phyloP scores from a whole-genome alignment of 495 filamentous ascomycete species.

The Hypoxylon crocopeplum region DNA sequence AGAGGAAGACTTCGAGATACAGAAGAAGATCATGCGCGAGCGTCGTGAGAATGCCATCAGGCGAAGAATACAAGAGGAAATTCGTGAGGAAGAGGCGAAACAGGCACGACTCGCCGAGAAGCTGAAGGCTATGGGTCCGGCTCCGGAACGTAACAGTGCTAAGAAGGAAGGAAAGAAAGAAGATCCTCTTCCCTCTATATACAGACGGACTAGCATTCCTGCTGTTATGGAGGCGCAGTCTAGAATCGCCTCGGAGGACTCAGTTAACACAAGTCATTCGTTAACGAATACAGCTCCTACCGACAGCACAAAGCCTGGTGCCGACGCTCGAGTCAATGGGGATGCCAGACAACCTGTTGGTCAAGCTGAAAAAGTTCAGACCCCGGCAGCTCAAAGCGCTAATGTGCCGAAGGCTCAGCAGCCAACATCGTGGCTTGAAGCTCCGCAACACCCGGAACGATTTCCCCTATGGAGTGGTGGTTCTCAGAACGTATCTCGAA shows the following conservation, averaged over 20 bases:
- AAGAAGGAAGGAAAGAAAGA: conserved; percentile 48
- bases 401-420: conserved; percentile 27
- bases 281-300: neutral
- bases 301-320: neutral
- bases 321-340: conserved; percentile 10
- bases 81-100: conserved; percentile 76
- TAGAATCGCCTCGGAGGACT: neutral
- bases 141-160: conserved; percentile 66
- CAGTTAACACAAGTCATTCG: neutral
- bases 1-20: conserved; percentile 69
- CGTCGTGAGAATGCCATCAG: conserved; percentile 77
- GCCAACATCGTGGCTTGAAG: conserved; percentile 27
- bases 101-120: conserved; percentile 84
- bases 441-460: conserved; percentile 44
- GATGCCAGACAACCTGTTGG: conserved; percentile 11
- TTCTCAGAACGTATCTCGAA: conserved; percentile 55
- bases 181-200: conserved; percentile 36
- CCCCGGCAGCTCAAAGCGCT: conserved; percentile 7
- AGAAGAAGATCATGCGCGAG: conserved; percentile 87
- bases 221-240: conserved; percentile 15
- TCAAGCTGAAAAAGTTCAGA: conserved; percentile 18
- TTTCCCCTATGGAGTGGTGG: conserved; percentile 43
- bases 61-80: conserved; percentile 81
- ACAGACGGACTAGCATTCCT: conserved; percentile 46
- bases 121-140: conserved; percentile 75